A percentile compares a stretch with the other conserved stretches of the same genome.
Evolutionary conservation across 345 rosid genomes (phyloP).

Genomic region (Brassica rapa): DNA sequence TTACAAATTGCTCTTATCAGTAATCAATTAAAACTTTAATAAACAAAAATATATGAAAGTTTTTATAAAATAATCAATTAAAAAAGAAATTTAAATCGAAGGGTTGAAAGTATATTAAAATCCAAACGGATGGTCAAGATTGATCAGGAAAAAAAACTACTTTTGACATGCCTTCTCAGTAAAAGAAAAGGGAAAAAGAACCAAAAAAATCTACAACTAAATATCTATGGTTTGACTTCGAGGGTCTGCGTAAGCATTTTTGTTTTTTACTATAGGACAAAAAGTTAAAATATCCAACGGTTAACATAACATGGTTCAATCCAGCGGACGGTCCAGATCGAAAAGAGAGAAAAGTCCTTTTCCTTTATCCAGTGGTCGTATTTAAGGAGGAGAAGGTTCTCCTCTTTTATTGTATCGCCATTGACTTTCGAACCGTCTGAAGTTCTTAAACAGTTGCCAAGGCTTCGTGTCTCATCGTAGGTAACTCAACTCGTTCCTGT

Average conservation of each 20-base stretch:
- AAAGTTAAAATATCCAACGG: not conserved
- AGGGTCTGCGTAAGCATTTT: not conserved
- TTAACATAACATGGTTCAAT: not conserved
- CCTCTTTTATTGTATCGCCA: not conserved
- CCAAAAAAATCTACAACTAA: no score
- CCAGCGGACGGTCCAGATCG: not conserved
- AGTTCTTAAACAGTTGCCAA: not conserved
- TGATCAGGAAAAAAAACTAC: not conserved
- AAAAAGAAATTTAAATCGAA: not conserved
- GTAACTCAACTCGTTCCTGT: not conserved
- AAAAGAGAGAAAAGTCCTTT: not conserved
- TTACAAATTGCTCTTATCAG: not conserved
- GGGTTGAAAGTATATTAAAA: not conserved
- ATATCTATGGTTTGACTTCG: not conserved
- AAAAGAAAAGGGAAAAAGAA: no score
- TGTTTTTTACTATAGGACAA: not conserved
- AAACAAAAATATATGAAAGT: no score
- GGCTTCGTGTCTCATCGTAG: not conserved
- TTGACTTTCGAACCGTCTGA: not conserved
- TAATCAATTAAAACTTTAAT: no score
- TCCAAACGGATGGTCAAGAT: not conserved
- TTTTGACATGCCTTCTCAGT: no score
- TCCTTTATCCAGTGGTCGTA: not conserved
- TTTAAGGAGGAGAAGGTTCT: not conserved
- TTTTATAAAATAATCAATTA: no score